These are phyloP conservation scores for Hibiscus syriacus DNA, from an alignment of 345 rosid genomes.

Conservation along the genomic window DNA sequence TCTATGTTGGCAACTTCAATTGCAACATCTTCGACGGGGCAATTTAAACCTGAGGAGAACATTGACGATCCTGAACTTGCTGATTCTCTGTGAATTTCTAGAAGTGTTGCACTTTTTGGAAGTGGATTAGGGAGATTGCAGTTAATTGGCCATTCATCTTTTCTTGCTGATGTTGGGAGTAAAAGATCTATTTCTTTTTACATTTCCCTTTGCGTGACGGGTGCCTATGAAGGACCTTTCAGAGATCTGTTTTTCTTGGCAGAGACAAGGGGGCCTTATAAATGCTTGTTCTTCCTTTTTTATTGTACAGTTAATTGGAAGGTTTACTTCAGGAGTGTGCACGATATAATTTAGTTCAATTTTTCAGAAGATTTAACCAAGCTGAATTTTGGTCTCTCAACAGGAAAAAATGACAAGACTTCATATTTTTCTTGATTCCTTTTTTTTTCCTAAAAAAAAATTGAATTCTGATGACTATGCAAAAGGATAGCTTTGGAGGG, in stretches of 20 bases:
- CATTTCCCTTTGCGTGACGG: neutral
- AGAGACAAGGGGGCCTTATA: neutral
- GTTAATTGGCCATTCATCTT: neutral
- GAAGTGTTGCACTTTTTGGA: neutral
- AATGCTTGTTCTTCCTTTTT: conserved; percentile 1
- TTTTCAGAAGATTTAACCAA: neutral
- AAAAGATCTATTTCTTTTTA: neutral
- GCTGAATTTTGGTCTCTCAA: neutral
- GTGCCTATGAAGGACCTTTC: neutral
- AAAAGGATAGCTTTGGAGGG: neutral
- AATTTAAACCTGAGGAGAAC: too few relatives aligned
- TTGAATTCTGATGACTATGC: neutral
- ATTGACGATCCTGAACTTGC: too few relatives aligned
- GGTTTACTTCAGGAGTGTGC: neutral
- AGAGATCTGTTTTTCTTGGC: neutral
- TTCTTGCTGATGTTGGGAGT: neutral
- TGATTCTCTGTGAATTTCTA: neutral
- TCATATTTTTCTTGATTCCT: neutral
- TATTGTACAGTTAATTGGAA: neutral
- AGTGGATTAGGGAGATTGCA: neutral
- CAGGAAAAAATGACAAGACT: neutral
- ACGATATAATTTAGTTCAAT: neutral
- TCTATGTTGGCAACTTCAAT: too few relatives aligned
- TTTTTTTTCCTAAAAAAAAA: neutral
- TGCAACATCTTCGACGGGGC: too few relatives aligned